phyloP scores from a whole-genome alignment of 2,329 filamentous ascomycete species.

The Ophiostoma triangulosporum region DNA sequence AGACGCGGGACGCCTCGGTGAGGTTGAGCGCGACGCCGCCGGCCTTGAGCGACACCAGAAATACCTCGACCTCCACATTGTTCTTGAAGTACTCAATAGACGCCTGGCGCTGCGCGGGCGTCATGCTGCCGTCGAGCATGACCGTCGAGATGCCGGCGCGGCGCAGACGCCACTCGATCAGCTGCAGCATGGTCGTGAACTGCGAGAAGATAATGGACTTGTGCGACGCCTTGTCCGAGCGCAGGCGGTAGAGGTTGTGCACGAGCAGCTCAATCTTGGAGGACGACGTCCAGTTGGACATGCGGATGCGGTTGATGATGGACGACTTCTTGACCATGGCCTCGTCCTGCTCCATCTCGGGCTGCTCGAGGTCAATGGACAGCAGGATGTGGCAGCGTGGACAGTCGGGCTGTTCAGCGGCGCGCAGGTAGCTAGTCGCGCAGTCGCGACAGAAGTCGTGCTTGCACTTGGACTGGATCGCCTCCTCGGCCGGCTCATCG shows the following conservation, averaged over 20 bases:
- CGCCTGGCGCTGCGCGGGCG: slow-evolving; percentile 78
- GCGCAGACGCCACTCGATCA: slow-evolving; percentile 92
- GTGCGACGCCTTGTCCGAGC: slow-evolving; percentile 82
- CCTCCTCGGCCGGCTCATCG: slow-evolving; percentile 90
- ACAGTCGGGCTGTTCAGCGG: slow-evolving; percentile 66
- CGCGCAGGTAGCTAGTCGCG: slow-evolving; percentile 66
- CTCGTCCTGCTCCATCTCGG: slow-evolving; percentile 87
- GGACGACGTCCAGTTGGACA: slow-evolving; percentile 97
- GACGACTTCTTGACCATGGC: slow-evolving; percentile 80
- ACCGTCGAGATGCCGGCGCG: slow-evolving; percentile 96
- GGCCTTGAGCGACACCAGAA: slow-evolving; percentile 89
- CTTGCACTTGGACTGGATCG: slow-evolving; percentile 79
- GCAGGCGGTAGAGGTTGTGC: slow-evolving; percentile 82
- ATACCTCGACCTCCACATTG: slow-evolving; percentile 86
- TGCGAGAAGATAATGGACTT: slow-evolving; percentile 98
- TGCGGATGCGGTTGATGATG: slow-evolving; percentile 97
- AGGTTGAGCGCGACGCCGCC: slow-evolving; percentile 91
- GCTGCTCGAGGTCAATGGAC: slow-evolving; percentile 85
- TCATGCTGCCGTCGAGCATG: slow-evolving; percentile 97
- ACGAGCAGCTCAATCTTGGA: slow-evolving; percentile 97
- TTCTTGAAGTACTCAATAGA: slow-evolving; percentile 96
- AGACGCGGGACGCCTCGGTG: slow-evolving; percentile 87
- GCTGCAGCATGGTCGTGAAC: slow-evolving; percentile 92
- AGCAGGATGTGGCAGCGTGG: slow-evolving; percentile 85
- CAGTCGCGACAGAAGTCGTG: slow-evolving; percentile 85